Base-by-base conservation (phyloP, 1,284 basidiomycete genomes). In the Trichosporon asahii region DNA sequence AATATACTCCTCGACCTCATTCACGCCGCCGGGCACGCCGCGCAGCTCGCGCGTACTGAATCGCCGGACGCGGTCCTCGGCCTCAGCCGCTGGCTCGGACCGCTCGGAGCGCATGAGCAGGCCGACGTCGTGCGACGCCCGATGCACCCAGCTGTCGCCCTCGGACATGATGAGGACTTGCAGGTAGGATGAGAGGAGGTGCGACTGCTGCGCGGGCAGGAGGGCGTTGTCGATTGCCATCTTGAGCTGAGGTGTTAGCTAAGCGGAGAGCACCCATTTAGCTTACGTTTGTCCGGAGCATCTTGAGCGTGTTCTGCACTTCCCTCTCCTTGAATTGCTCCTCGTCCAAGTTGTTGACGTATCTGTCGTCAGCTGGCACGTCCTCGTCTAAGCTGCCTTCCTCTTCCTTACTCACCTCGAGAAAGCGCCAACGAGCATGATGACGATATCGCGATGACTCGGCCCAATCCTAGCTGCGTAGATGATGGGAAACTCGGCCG, bases 151-250 rank as follows among this genome's bases (percentile, higher is more conserved):
- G 4, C 74, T 29, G 71, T 83, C 82, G 63, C 83, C 82, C 74
- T 84, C 83, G 5, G 82, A 83, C 83, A 84, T 84, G 76, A 84
- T 83, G 18, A 84, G 77, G 23, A 84, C 82, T 75, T 84, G 83
- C 35, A 84, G 77, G 71, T 84, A 84, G 1, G 79, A 81, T 0
- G 80, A 79, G 23, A 84, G 78, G n/a, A 84, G 77, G 63, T 67
- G 76, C 64, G 44, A 74, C 15, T 66, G 46, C 14, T 46, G 74
- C 1, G 77, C 70, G 2, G 82, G 80, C 2, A 82, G 75, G 18
- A 84, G 77, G 35, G 83, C 78, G 64, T 83, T 77, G 70, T 84
- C 83, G 66, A 84, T 84, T 0, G 83, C 83, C 21, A 84, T 74
- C 73, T 84, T 84, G 66, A 84, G 79, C 83, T 84, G 68, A 18